Conservation (phyloP, 225 moss, liverwort and hornwort species). For the Sphagnum tenellum region DNA sequence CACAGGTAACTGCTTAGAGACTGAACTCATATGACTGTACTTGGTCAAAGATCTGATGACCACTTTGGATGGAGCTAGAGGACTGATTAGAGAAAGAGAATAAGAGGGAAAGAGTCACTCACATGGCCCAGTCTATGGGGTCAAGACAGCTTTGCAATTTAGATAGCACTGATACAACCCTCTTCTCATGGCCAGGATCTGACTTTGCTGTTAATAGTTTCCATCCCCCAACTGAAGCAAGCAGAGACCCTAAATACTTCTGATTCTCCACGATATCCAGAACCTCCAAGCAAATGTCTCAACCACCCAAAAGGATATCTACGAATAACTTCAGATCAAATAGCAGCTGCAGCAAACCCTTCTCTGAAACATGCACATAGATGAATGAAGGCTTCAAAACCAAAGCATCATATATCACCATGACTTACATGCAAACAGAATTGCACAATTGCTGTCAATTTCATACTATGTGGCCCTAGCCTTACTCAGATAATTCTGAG, state of each 20-base stretch:
- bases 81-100: neutral
- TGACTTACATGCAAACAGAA: constrained; percentile 43
- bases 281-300: constrained; percentile 40
- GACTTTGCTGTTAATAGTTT: constrained; percentile 30
- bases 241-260: constrained; percentile 12
- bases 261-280: constrained; percentile 31
- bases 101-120: constrained; percentile 15
- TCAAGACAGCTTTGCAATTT: constrained; percentile 59
- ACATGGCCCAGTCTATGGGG: constrained; percentile 98
- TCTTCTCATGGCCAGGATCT: constrained; percentile 47
- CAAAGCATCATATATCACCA: constrained; percentile 73
- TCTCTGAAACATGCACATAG: constrained; percentile 76
- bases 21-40: neutral
- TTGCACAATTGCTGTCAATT: neutral
- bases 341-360: constrained; percentile 86
- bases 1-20: neutral
- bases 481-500: neutral
- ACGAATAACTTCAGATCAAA: constrained; percentile 75
- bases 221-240: constrained; percentile 11
- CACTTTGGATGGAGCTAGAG: too few species aligned
- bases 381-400: constrained; percentile 59
- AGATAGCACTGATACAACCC: constrained; percentile 44
- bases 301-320: constrained; percentile 88
- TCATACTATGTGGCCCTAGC: neutral
- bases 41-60: too few species aligned